Evolutionary conservation across 2,329 filamentous ascomycete genomes (phyloP).

Genomic region (Stachybotrys echinatus): DNA sequence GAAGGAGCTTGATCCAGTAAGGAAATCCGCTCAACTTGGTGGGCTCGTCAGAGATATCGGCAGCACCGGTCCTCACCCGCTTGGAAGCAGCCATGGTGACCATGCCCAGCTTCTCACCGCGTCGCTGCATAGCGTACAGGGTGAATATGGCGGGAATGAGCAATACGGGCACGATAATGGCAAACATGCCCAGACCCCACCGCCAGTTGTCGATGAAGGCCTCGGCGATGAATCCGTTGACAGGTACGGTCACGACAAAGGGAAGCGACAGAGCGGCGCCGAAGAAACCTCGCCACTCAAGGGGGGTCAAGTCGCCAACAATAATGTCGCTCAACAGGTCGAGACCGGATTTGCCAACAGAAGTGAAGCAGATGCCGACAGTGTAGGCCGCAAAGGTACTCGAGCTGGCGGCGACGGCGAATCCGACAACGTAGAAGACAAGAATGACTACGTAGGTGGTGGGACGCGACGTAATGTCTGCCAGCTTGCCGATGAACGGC

Average conservation of each 20-base stretch:
- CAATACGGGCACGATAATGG: slow-evolving; percentile 53
- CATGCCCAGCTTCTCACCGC: slow-evolving; percentile 49
- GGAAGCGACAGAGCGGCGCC: slow-evolving; percentile 17
- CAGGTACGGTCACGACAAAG: slow-evolving; percentile 29
- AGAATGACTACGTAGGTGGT: slow-evolving; percentile 33
- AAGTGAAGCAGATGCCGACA: slow-evolving; percentile 28
- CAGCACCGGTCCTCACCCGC: slow-evolving; percentile 8
- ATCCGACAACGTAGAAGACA: slow-evolving; percentile 29
- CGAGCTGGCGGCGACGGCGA: slow-evolving; percentile 25
- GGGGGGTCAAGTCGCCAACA: slow-evolving; percentile 27
- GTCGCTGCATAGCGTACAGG: slow-evolving; percentile 51
- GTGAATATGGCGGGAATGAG: slow-evolving; percentile 51
- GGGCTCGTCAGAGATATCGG: slow-evolving; percentile 4
- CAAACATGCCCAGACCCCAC: slow-evolving; percentile 60
- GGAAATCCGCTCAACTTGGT: slow-evolving; percentile 14
- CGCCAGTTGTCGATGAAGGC: slow-evolving; percentile 43
- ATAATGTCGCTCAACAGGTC: slow-evolving; percentile 31
- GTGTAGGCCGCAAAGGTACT: slow-evolving; percentile 25
- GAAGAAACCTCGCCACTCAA: slow-evolving; percentile 31
- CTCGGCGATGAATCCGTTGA: slow-evolving; percentile 36
- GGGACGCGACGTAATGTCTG: slow-evolving; percentile 31
- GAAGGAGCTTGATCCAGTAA: slow-evolving; percentile 21
- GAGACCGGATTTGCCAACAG: slow-evolving; percentile 30
- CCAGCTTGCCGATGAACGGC: slow-evolving; percentile 31
- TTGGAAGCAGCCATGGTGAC: slow-evolving; percentile 25